Base-by-base conservation (phyloP, 2,329 filamentous ascomycete genomes). In the Botryotinia calthae region DNA sequence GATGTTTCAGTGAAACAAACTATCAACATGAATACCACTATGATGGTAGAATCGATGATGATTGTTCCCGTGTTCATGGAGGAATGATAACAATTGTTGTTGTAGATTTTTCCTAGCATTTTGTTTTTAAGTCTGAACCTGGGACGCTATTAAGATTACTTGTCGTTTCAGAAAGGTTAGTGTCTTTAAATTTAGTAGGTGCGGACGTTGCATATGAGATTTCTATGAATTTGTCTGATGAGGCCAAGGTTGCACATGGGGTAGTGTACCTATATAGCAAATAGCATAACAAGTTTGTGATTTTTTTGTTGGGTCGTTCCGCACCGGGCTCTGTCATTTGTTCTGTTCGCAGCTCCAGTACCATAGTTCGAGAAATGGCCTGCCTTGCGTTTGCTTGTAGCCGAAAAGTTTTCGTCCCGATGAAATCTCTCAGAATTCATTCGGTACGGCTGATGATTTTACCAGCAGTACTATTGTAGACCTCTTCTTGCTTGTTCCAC, bases 401-500 rank as follows among this genome's bases (percentile, higher is more conserved):
- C n/a, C n/a, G 51, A 56, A 18, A 28, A 28, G 51, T 18, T 56
- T 28, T 18, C 51, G 6, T 4, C n/a, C 14, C 6, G n/a, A 56
- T 56, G n/a, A 18, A 6, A 56, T 18, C 2, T 31, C 51, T 54
- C 51, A 56, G 1, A 56, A 31, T 28, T 18, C 7, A 28, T 56
- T 56, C n/a, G 14, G 51, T 28, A n/a, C n/a, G n/a, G 6, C 14
- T 54, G 14, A 56, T 28, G 14, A 9, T 31, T n/a, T 56, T 18
- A 56, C 14, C 12, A 31, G 51, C 7, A 56, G 51, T 56, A 28
- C 2, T 28, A 28, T 56, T 4, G 1, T 28, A 18, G 14, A 18
- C n/a, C n/a, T 9, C n/a, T 28, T 0, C 14, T 4, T 28, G 28
- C 14, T 31, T 31, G n/a, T 18, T 0, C 1, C 8, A 28, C 1